Evolutionary conservation across 192 early-diverging fungal species (phyloP).

Genomic region (Coemansia sp.): DNA sequence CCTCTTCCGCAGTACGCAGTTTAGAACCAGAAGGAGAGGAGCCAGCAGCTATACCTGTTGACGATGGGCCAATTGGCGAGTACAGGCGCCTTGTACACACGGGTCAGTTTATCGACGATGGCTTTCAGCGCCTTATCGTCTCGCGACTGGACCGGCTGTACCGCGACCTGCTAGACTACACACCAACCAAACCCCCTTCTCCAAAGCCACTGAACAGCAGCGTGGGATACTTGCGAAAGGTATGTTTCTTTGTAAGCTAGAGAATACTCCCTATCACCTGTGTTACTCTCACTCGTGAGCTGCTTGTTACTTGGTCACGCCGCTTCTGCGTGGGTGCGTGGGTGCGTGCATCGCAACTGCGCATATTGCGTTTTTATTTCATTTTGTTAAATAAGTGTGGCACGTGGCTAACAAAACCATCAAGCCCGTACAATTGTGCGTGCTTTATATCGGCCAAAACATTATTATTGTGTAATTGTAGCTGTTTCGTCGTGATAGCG

Average conservation of each 20-base stretch:
- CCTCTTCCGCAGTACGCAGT: background rate
- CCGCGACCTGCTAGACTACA: constrained; percentile 61
- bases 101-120: constrained; percentile 65
- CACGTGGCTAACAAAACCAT: constrained; percentile 1
- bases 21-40: background rate
- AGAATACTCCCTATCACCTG: background rate
- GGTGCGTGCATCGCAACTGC: background rate
- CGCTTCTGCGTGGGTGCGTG: background rate
- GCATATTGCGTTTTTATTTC: background rate
- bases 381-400: background rate
- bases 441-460: background rate
- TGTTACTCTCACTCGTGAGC: background rate
- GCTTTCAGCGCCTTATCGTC: constrained; percentile 71
- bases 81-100: constrained; percentile 52
- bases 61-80: constrained; percentile 27
- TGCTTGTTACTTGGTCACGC: background rate
- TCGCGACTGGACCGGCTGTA: constrained; percentile 68
- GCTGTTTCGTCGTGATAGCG: constrained; percentile 14
- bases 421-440: background rate
- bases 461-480: constrained; percentile 6
- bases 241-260: constrained; percentile 22
- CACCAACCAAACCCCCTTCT: constrained; percentile 42
- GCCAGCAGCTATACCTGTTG: background rate
- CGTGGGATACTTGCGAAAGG: constrained; percentile 37
- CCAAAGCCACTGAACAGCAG: background rate